Evolutionary conservation across 2,329 filamentous ascomycete species (phyloP).

Genomic region (Cladophialophora chaetospira): DNA sequence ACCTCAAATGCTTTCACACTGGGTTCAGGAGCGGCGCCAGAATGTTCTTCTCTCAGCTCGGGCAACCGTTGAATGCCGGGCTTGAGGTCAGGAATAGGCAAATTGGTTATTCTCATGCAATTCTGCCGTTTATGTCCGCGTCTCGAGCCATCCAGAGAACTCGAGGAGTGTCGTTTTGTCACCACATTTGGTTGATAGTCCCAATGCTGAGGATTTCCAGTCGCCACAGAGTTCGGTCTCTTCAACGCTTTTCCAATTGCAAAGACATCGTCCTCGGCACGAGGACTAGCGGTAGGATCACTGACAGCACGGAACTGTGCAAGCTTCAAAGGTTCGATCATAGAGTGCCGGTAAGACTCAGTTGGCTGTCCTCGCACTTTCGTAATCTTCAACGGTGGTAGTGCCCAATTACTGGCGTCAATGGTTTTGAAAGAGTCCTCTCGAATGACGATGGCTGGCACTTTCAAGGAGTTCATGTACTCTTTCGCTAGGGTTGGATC

Average conservation of each 20-base stretch:
- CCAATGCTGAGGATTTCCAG: slow-evolving; percentile 28
- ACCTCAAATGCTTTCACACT: background rate
- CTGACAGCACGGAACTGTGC: slow-evolving; percentile 21
- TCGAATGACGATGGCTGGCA: slow-evolving; percentile 5
- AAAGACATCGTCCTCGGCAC: slow-evolving; percentile 11
- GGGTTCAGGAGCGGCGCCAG: background rate
- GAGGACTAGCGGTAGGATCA: slow-evolving; percentile 18
- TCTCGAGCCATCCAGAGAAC: slow-evolving; percentile 16
- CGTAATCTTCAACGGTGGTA: slow-evolving; percentile 3
- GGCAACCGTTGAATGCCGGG: slow-evolving; percentile 5
- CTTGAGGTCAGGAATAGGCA: slow-evolving; percentile 12
- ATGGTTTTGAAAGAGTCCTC: slow-evolving; percentile 25
- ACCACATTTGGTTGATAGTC: slow-evolving; percentile 15
- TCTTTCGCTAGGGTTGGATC: slow-evolving; percentile 4
- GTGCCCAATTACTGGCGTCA: slow-evolving; percentile 23
- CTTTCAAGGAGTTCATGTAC: background rate
- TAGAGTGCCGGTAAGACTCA: slow-evolving; percentile 16
- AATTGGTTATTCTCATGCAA: slow-evolving; percentile 42
- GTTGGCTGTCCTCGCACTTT: slow-evolving; percentile 7
- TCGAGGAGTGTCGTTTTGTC: slow-evolving; percentile 16
- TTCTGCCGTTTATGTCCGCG: slow-evolving; percentile 47
- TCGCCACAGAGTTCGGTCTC: slow-evolving; percentile 31
- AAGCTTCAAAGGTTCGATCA: slow-evolving; percentile 26
- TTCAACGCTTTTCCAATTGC: slow-evolving; percentile 1
- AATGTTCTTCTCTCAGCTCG: slow-evolving; percentile 17